Evolutionary conservation across 73 alveolate species (phyloP).

Genomic region (Paramecium pentaurelia): DNA sequence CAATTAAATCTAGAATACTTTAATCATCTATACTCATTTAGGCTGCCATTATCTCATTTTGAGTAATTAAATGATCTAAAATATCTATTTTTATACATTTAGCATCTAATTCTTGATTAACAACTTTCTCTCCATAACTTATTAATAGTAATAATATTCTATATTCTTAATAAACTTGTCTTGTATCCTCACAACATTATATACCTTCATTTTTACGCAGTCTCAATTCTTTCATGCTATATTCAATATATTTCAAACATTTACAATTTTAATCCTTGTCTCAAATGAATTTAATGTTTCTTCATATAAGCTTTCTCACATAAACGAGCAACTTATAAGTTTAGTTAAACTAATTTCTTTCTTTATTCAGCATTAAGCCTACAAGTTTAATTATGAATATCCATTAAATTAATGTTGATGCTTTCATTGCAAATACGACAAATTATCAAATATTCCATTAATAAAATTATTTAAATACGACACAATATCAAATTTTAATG

Average conservation of each 20-base stretch:
- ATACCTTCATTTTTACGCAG: not conserved
- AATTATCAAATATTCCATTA: slow-evolving; percentile 8
- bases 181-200: not conserved
- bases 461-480: not conserved
- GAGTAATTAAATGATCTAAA: not conserved
- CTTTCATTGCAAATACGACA: slow-evolving; percentile 31
- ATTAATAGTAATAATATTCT: slow-evolving; percentile 3
- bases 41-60: slow-evolving; percentile 20
- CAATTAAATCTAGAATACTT: not conserved
- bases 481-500: not conserved
- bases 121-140: slow-evolving; percentile 22
- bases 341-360: not conserved
- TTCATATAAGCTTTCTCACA: slow-evolving; percentile 17
- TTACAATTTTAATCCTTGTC: slow-evolving; percentile 10
- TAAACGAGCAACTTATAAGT: not conserved
- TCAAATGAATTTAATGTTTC: not conserved
- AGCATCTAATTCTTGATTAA: slow-evolving; percentile 26
- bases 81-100: not conserved
- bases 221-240: slow-evolving; percentile 31
- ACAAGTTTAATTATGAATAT: slow-evolving; percentile 8
- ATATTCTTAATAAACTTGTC: not conserved
- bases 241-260: not conserved
- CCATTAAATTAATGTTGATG: not conserved
- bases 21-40: not conserved
- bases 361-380: slow-evolving; percentile 1